Percentiles rank a stretch among this genome's conserved stretches.
Evolutionary conservation across 169 alveolate species (phyloP).

Genomic region (Toxoplasma gondii): DNA sequence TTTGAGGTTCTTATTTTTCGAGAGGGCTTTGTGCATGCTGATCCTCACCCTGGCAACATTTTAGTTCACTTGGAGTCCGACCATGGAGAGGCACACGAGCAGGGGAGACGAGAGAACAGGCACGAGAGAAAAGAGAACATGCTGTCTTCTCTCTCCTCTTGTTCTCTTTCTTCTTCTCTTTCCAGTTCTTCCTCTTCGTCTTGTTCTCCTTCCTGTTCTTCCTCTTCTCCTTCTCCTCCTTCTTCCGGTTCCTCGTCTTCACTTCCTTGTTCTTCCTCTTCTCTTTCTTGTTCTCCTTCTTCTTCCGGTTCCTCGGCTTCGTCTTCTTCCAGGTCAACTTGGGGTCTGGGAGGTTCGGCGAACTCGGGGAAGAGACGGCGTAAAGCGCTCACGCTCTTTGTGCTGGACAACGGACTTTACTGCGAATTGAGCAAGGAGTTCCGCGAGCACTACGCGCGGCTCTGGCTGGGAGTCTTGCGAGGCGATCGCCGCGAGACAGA

Average conservation of each 20-base stretch:
- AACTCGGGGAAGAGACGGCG: not conserved
- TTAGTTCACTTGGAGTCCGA: constrained; percentile 69
- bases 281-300: not conserved
- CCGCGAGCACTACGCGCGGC: constrained; percentile 60
- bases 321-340: not conserved
- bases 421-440: constrained; percentile 54
- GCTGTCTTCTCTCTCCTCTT: not conserved
- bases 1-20: constrained; percentile 70
- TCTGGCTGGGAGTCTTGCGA: constrained; percentile 66
- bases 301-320: not conserved
- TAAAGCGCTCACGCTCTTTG: constrained; percentile 22
- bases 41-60: constrained; percentile 93
- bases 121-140: not conserved
- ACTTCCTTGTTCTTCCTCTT: not conserved
- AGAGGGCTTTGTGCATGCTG: constrained; percentile 90
- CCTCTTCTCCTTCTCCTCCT: not conserved
- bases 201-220: not conserved
- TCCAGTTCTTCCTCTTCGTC: constrained; percentile 7
- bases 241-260: not conserved
- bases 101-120: not conserved
- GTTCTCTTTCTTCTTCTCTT: too few relatives aligned
- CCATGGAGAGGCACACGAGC: not conserved
- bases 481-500: constrained; percentile 55
- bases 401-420: constrained; percentile 70
- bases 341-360: not conserved